These are phyloP conservation scores for Apiospora kogelbergensis DNA, from an alignment of 2,329 filamentous ascomycete species.

Conservation along the genomic window DNA sequence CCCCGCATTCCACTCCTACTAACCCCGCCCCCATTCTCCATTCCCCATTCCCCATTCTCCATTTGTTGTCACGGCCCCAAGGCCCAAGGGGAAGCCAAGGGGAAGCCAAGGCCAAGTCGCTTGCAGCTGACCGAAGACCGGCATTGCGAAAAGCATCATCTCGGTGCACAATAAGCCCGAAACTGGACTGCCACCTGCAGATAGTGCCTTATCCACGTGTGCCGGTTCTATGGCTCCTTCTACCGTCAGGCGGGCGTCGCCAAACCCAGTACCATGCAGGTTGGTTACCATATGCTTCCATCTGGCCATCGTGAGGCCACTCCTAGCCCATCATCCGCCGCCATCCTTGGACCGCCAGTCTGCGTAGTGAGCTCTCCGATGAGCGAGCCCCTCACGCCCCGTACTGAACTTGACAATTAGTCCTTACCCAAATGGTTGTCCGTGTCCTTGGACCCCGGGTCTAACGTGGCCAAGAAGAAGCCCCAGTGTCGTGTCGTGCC, in stretches of 20 bases:
- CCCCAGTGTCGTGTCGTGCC: background rate
- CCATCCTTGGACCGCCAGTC: conserved; percentile 2
- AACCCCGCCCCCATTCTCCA: background rate
- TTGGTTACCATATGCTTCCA: background rate
- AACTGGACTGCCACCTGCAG: background rate
- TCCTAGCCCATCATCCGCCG: background rate
- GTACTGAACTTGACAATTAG: background rate
- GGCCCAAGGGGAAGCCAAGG: background rate
- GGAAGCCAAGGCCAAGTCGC: background rate
- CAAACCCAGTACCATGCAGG: background rate
- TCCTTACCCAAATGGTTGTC: background rate
- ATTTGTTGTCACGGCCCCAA: no score
- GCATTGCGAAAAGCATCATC: background rate
- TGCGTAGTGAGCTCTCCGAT: conserved; percentile 3
- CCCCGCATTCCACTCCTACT: background rate
- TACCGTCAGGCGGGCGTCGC: background rate
- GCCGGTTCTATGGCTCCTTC: background rate
- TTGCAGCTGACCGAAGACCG: background rate
- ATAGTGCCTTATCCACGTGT: background rate
- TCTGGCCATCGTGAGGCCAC: background rate
- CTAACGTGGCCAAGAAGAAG: background rate
- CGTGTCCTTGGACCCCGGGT: background rate
- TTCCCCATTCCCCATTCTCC: background rate
- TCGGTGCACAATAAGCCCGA: background rate
- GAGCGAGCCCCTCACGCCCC: conserved; percentile 2